These are phyloP conservation scores for Tolypocladium endophyticum DNA, from an alignment of 2,329 filamentous ascomycete genomes.

Conservation along the genomic window DNA sequence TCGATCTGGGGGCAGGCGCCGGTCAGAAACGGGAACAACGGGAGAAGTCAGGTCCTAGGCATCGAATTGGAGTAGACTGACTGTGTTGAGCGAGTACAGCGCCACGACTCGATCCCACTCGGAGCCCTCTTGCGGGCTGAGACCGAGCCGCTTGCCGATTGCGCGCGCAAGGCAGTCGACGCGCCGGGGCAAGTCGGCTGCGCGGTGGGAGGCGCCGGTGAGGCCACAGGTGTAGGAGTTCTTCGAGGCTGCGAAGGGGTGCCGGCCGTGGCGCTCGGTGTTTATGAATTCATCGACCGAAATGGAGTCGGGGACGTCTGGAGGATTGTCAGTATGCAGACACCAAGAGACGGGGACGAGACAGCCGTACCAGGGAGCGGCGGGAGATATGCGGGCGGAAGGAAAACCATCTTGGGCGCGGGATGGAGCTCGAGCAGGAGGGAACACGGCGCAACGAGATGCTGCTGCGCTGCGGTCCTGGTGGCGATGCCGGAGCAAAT, in stretches of 20 bases:
- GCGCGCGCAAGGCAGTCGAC: constrained; percentile 58
- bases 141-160: constrained; percentile 60
- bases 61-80: constrained; percentile 24
- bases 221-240: constrained; percentile 71
- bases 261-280: constrained; percentile 58
- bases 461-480: not conserved
- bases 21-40: not conserved
- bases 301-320: constrained; percentile 61
- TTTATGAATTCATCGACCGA: constrained; percentile 69
- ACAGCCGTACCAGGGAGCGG: constrained; percentile 40
- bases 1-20: constrained; percentile 49
- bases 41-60: not conserved
- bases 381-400: constrained; percentile 50
- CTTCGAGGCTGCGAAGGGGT: constrained; percentile 49
- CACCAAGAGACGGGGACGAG: not conserved
- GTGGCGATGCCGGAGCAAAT: not conserved
- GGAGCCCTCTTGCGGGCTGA: constrained; percentile 56
- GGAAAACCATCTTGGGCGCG: constrained; percentile 38
- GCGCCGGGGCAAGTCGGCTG: constrained; percentile 51
- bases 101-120: constrained; percentile 76
- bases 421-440: not conserved
- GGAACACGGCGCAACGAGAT: not conserved
- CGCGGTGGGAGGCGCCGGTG: constrained; percentile 56
- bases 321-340: not conserved
- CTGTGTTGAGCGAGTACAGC: constrained; percentile 72